Base-by-base conservation (phyloP, 169 alveolate species). In the Plasmodium coatneyi region DNA sequence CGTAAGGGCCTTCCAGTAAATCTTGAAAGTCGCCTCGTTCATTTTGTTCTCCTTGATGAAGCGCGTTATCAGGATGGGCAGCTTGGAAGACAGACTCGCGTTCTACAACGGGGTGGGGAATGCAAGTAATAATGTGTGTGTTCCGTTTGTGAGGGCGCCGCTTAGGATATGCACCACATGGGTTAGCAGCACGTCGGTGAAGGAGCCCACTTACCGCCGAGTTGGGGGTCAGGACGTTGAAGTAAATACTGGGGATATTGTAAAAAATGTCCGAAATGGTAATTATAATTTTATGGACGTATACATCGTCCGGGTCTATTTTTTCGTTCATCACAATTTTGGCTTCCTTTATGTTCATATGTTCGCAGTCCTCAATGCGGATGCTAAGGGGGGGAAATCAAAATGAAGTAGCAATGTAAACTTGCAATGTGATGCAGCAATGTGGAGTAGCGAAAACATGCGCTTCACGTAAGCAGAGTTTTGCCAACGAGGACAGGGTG, bases 21-120 rank as follows among this genome's bases (percentile, higher is more conserved):
- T 79, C 49, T 89, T 89, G 52, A 89, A 89, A 9, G 94, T 66
- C 3, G 82, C 19, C 49, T 89, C 94, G 46, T 89, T 89, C 87
- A 89, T 89, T 89, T 89, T 89, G 32, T 78, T 89, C n/a, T 89
- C 94, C 46, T 79, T 89, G 71, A 89, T 89, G 71, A 89, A 89
- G 60, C 94, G 41, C 16, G 94, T 89, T 7, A 89, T 78, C 9
- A 89, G 66, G 14, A 89, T 78, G 9, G 94, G 94, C 16, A 89
- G 46, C 22, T 89, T 89, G 56, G 66, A 49, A 7, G 94, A 56
- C 28, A 78, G 72, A 19, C 81, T 89, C 25, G 71, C 70, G 79
- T 72, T 72, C 93, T 84, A 46, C 41, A 25, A 2, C 0, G 7
- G 1, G 7, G 41, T 5, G n/a, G 74, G 22, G 78, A 71, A 1